These are phyloP conservation scores for Tylopilus balloui DNA, from an alignment of 768 basidiomycete genomes.

Conservation along the genomic window DNA sequence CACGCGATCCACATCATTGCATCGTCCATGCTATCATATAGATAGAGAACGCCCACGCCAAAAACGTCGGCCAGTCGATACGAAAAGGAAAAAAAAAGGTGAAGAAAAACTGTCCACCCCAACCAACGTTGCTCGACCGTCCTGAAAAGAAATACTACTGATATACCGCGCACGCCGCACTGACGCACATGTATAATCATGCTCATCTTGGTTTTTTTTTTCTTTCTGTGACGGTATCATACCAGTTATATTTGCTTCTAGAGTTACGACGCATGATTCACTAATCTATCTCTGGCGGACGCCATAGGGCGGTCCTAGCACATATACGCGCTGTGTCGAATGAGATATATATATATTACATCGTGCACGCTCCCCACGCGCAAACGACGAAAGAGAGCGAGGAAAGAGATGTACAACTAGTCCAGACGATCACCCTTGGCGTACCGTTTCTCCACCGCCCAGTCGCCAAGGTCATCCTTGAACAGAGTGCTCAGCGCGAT, in stretches of 20 bases:
- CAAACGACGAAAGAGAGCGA: too few relatives aligned
- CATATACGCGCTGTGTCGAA: background rate
- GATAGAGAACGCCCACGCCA: too few relatives aligned
- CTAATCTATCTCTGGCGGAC: background rate
- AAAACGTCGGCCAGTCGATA: too few relatives aligned
- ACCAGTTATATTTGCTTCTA: background rate
- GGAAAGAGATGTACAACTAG: background rate
- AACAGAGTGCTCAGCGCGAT: slow-evolving; percentile 15
- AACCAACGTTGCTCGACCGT: background rate
- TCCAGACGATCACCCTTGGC: slow-evolving; percentile 23
- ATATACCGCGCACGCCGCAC: background rate
- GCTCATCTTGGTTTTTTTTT: background rate
- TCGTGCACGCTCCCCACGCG: too few relatives aligned
- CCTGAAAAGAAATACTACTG: background rate
- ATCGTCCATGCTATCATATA: too few relatives aligned
- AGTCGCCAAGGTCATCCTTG: slow-evolving; percentile 14
- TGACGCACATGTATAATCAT: background rate
- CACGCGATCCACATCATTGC: background rate
- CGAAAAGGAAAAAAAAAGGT: background rate
- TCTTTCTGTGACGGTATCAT: slow-evolving; percentile 10
- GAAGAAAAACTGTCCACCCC: background rate
- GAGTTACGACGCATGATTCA: background rate
- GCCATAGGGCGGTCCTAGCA: background rate
- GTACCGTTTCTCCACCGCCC: slow-evolving; percentile 15
- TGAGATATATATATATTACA: background rate